These are phyloP conservation scores for Afroboletus lepidellus DNA, from an alignment of 1,284 basidiomycete genomes.

Conservation along the genomic window DNA sequence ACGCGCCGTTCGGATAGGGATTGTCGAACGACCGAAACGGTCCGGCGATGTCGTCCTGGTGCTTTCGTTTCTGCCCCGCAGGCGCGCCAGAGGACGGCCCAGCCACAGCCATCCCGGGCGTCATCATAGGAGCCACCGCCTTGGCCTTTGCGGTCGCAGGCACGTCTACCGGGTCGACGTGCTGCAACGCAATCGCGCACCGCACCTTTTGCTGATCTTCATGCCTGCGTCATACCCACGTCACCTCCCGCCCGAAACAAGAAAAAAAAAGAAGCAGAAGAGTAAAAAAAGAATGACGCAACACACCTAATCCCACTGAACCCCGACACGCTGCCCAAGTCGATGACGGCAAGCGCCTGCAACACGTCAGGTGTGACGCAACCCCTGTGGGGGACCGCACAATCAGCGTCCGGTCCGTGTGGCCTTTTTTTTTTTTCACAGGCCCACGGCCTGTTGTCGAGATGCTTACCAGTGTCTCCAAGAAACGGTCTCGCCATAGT, in stretches of 20 bases:
- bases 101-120: constrained; percentile 1
- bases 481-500: constrained; percentile 60
- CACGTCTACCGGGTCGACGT: constrained; percentile 56
- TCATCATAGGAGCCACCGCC: constrained; percentile 1
- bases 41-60: constrained; percentile 29
- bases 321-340: constrained; percentile 46
- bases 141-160: constrained; percentile 39
- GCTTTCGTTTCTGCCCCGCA: constrained; percentile 38
- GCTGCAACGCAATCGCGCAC: constrained; percentile 50
- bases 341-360: constrained; percentile 43
- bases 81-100: constrained; percentile 7
- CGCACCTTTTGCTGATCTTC: constrained; percentile 63
- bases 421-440: too few relatives aligned
- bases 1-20: constrained; percentile 14
- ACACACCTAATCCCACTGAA: constrained; percentile 52
- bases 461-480: constrained; percentile 69
- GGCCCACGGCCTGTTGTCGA: constrained; percentile 8
- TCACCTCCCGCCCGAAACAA: not conserved
- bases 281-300: too few relatives aligned
- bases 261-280: not conserved
- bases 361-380: constrained; percentile 65
- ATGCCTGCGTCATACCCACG: constrained; percentile 34
- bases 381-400: constrained; percentile 46
- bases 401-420: constrained; percentile 18
- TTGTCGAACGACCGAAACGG: constrained; percentile 4